phyloP scores from a whole-genome alignment of 2,329 filamentous ascomycete genomes.

The Fusarium siculi region DNA sequence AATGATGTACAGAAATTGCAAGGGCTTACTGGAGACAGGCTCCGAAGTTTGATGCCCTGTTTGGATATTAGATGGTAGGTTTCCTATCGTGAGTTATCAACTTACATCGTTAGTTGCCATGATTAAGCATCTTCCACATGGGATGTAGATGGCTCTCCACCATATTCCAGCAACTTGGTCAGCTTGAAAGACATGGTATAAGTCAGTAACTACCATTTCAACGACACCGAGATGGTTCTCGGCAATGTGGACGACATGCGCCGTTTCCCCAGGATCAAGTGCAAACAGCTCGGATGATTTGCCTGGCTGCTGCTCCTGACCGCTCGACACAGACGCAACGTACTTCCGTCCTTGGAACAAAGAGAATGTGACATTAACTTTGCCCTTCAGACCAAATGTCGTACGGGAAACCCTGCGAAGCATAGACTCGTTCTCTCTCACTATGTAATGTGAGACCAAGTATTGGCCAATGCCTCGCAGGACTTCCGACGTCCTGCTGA shows the following conservation, averaged over 20 bases:
- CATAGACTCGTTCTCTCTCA: not conserved
- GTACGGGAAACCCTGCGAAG: not conserved
- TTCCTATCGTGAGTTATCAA: not conserved
- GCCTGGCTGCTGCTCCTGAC: not conserved
- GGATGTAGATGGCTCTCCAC: not conserved
- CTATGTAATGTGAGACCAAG: not conserved
- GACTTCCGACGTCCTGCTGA: not conserved
- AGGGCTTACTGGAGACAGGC: not conserved
- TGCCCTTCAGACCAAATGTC: not conserved
- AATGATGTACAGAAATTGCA: not conserved
- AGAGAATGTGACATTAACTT: not conserved
- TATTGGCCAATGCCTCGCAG: not conserved
- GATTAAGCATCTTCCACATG: not conserved
- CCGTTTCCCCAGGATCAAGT: not conserved
- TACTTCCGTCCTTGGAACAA: not conserved
- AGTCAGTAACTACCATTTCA: not conserved
- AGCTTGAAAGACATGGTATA: not conserved
- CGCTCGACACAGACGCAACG: not conserved
- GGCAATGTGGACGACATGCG: not conserved
- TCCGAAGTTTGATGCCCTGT: not conserved
- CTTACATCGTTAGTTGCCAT: not conserved
- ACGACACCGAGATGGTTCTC: not conserved
- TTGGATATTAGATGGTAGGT: not conserved
- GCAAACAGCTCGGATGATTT: not conserved
- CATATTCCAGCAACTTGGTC: not conserved